These are phyloP conservation scores for Gyrodon lividus DNA, from an alignment of 768 basidiomycete genomes.

Conservation along the genomic window DNA sequence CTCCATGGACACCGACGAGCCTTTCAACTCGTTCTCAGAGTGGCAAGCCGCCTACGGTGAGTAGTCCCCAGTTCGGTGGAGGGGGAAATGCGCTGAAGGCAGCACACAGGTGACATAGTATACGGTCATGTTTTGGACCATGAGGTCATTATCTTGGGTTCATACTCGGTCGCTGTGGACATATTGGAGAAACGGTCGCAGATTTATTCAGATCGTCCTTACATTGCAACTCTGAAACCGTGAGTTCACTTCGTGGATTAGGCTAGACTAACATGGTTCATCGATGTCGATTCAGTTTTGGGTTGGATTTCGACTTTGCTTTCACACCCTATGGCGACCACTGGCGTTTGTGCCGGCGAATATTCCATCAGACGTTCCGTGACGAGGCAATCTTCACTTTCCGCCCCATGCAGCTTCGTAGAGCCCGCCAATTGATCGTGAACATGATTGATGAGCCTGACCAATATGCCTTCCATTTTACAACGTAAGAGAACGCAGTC, in stretches of 20 bases:
- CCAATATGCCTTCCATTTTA: neutral
- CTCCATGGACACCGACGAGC: too few relatives aligned
- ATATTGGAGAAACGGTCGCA: conserved; percentile 44
- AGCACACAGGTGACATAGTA: conserved; percentile 38
- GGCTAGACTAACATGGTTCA: neutral
- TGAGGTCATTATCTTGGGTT: conserved; percentile 42
- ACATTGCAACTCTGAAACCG: conserved; percentile 7
- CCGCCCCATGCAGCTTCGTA: conserved; percentile 8
- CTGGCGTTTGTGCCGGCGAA: conserved; percentile 9
- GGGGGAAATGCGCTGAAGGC: too few relatives aligned
- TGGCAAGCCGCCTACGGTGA: too few relatives aligned
- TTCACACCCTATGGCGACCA: conserved; percentile 8
- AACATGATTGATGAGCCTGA: neutral
- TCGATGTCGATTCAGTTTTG: conserved; percentile 3
- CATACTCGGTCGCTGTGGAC: conserved; percentile 37
- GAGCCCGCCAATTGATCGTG: conserved; percentile 1
- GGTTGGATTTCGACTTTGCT: conserved; percentile 3
- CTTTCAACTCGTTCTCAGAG: too few relatives aligned
- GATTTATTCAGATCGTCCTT: conserved; percentile 49
- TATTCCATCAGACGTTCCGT: conserved; percentile 10
- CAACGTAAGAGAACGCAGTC: neutral
- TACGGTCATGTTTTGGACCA: conserved; percentile 45
- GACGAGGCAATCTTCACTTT: neutral
- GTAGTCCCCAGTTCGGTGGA: too few relatives aligned
- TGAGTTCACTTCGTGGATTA: neutral